Percentiles rank a stretch among this genome's conserved stretches.
These are phyloP conservation scores for Metarhizium anisopliae DNA, from an alignment of 2,329 filamentous ascomycete species.

Conservation along the genomic window DNA sequence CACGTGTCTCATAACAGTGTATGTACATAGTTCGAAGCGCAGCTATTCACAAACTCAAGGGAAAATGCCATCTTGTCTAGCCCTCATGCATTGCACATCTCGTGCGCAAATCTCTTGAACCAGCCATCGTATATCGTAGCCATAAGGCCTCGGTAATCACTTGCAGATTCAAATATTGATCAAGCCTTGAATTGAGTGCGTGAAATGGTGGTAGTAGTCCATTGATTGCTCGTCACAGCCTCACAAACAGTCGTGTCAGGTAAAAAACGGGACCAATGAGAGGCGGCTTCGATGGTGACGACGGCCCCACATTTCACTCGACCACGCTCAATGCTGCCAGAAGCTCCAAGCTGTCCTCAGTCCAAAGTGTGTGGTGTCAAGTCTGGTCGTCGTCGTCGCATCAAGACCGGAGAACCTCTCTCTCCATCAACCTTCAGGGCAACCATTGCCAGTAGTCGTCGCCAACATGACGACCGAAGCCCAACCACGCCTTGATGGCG, in stretches of 20 bases:
- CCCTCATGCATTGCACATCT: too few relatives aligned
- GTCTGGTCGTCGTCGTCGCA: neutral
- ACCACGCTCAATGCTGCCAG: neutral
- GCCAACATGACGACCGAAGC: conserved; percentile 36
- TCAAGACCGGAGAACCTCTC: conserved; percentile 19
- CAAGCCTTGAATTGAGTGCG: neutral
- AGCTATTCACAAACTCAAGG: neutral
- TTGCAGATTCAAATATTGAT: neutral
- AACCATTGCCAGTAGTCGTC: conserved; percentile 22
- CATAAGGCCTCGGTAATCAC: neutral
- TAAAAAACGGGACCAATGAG: neutral
- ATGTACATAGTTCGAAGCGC: neutral
- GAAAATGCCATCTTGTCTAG: neutral
- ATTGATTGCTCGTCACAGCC: neutral
- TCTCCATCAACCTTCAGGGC: conserved; percentile 23
- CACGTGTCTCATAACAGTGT: neutral
- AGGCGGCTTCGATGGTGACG: neutral
- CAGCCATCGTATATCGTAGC: neutral
- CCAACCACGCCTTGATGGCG: conserved; percentile 58
- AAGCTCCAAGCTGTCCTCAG: conserved; percentile 40
- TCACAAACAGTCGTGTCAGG: neutral
- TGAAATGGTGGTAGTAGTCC: neutral
- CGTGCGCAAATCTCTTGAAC: neutral
- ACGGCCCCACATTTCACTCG: neutral
- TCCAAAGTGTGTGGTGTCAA: neutral